These are phyloP conservation scores for Thalia dealbata DNA, from an alignment of 176 grass and related monocot species.

Conservation along the genomic window DNA sequence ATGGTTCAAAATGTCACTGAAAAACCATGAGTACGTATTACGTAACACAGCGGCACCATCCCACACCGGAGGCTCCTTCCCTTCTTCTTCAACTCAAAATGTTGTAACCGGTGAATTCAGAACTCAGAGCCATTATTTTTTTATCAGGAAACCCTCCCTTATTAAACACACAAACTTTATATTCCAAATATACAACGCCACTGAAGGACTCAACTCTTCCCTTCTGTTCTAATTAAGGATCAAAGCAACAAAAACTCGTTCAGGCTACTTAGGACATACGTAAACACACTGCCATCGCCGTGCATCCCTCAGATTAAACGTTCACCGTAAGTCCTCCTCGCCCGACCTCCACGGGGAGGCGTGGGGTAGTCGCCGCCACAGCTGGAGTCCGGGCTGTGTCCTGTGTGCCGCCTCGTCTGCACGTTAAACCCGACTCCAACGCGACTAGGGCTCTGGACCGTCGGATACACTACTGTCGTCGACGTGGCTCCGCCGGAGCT, in stretches of 20 bases:
- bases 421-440: neutral
- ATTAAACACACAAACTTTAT: neutral
- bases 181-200: neutral
- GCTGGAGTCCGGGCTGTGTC: constrained; percentile 42
- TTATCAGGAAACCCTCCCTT: neutral
- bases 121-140: neutral
- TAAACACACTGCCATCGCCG: no score
- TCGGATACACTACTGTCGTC: neutral
- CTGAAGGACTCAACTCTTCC: no score
- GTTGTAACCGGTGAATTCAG: no score
- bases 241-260: no score
- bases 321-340: constrained; percentile 6
- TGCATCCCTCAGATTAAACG: neutral
- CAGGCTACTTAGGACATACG: no score
- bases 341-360: constrained; percentile 10
- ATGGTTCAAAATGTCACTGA: no score
- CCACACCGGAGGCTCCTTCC: neutral
- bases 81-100: neutral
- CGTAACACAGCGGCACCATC: no score
- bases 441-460: constrained; percentile 17
- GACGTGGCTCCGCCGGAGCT: constrained; percentile 33
- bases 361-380: constrained; percentile 24
- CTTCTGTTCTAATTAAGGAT: no score
- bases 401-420: constrained; percentile 5
- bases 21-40: no score